Base-by-base conservation (phyloP, 73 alveolate genomes). In the Paramecium caudatum region DNA sequence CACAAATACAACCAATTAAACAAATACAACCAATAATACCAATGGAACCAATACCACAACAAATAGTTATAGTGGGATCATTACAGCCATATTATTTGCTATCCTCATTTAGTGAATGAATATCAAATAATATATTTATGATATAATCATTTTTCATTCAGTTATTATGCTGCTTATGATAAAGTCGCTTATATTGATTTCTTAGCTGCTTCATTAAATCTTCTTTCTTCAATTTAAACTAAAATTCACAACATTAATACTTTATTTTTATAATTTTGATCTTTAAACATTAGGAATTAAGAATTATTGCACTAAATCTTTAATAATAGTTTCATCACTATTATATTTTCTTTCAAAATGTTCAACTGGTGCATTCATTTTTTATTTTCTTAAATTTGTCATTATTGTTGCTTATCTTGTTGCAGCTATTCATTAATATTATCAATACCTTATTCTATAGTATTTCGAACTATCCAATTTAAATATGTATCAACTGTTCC, bases 121-220 rank as follows among this genome's bases (percentile, higher is more conserved):
- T 55, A 23, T 27, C 30, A 27, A 55, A 55, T 55, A 55, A 55
- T 23, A 27, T 55, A n/a, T n/a, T n/a, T n/a, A n/a, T n/a, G n/a
- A n/a, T 55, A 41, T 74, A 16, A 41, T 41, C 68, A 37, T n/a
- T 74, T 39, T 27, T 39, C 33, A 74, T 94, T 95, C 7, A 94
- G 82, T 82, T 91, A 88, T 39, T 55, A 68, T 5, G 96, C 96
- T 36, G 98, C 96, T 37, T 91, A 88, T 12, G 98, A 91, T n/a
- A 95, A 92, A 33, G 98, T 82, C 17, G 93, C 47, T 87, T 94
- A 91, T 33, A 98, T 94, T 37, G 98, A 96, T 82, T 94, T 96
- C 91, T 98, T 94, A 6, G 99, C 99, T 47, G 99, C 96, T 90
- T 95, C 99, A 91, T 96, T 88, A 95, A 96, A 95, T 94, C 99